A percentile compares a stretch with the other conserved stretches of the same genome.
phyloP scores from a whole-genome alignment of 805 yeast genomes.

The Grigorovia transvaalensis region DNA sequence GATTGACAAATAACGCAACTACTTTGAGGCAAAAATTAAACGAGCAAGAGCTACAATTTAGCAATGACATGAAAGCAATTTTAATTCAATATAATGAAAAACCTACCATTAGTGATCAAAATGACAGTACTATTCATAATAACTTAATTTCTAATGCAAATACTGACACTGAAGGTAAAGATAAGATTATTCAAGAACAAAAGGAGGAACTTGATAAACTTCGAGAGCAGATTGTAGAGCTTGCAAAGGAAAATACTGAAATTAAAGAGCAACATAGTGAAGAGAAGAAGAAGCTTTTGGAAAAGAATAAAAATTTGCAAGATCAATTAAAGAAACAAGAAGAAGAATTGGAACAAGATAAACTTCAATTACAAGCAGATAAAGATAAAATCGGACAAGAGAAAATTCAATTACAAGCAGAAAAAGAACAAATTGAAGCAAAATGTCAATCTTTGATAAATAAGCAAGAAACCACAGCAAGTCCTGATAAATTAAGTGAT shows the following conservation, averaged over 20 bases:
- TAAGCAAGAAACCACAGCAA: neutral
- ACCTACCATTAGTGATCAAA: neutral
- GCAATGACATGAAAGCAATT: neutral
- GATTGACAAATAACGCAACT: conserved; percentile 18
- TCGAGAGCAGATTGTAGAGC: conserved; percentile 29
- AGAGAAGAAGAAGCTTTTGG: neutral
- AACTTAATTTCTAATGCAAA: neutral
- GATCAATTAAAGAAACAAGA: neutral
- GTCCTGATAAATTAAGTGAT: neutral
- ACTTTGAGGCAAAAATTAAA: conserved; percentile 19
- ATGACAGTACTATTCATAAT: neutral
- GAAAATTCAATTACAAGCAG: neutral
- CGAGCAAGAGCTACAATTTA: conserved; percentile 2
- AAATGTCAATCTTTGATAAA: neutral
- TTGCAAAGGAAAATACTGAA: neutral
- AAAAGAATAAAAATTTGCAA: neutral
- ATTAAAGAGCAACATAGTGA: neutral
- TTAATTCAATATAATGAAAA: neutral
- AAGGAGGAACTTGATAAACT: neutral
- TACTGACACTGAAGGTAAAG: neutral
- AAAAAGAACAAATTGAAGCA: neutral
- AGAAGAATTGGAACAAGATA: neutral
- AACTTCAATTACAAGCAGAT: neutral
- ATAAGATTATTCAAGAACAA: neutral
- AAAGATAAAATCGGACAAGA: neutral